These are phyloP conservation scores for Chiua virens DNA, from an alignment of 768 basidiomycete genomes.

Conservation along the genomic window DNA sequence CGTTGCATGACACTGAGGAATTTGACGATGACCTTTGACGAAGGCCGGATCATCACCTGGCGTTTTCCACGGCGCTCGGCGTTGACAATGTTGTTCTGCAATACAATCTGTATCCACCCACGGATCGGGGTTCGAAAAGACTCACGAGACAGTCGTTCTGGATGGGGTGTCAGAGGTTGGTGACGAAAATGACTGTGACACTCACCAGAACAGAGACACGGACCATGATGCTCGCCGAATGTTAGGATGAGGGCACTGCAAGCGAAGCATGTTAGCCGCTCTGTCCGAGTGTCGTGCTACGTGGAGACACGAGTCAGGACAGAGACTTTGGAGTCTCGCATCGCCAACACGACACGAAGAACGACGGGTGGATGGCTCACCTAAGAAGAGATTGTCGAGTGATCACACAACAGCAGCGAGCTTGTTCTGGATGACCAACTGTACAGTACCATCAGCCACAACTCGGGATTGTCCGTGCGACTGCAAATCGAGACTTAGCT, in stretches of 20 bases:
- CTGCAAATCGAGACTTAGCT: conserved; percentile 15
- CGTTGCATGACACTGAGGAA: conserved; percentile 99
- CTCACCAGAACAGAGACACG: conserved; percentile 79
- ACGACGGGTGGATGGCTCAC: too few species aligned
- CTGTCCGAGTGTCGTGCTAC: too few species aligned
- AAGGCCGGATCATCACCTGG: conserved; percentile 96
- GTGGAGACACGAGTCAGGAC: too few species aligned
- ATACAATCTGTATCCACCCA: conserved; percentile 3
- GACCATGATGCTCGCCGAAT: conserved; percentile 60
- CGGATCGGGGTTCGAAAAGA: background rate
- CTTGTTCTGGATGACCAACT: background rate
- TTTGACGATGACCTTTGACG: conserved; percentile 97
- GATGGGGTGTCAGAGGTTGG: background rate
- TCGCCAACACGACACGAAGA: too few species aligned
- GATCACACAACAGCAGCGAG: conserved; percentile 25
- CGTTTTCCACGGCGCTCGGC: conserved; percentile 99
- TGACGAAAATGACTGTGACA: conserved; percentile 1
- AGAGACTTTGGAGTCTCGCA: too few species aligned
- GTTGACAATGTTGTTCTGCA: conserved; percentile 96
- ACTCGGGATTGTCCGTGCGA: conserved; percentile 8
- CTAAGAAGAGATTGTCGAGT: background rate
- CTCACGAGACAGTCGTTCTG: conserved; percentile 61
- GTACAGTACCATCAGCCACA: conserved; percentile 31
- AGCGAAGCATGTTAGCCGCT: too few species aligned
- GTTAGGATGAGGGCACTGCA: too few species aligned